A percentile compares a stretch with the other conserved stretches of the same genome.
Evolutionary conservation across 208 protist genomes (phyloP).

Genomic region (Wallacemonas sp.): DNA sequence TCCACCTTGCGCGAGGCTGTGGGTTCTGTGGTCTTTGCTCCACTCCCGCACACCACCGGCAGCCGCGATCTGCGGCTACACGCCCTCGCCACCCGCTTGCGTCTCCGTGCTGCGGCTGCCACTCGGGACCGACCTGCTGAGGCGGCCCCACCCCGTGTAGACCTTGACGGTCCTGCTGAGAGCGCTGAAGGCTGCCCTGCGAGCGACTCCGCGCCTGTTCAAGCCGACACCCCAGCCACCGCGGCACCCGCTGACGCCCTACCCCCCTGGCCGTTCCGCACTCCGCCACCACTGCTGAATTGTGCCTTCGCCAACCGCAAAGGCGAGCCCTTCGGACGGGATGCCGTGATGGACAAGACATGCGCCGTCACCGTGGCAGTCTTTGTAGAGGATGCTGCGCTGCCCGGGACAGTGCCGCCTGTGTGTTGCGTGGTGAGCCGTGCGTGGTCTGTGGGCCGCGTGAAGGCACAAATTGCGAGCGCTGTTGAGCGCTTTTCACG

Average conservation of each 20-base stretch:
- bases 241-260: neutral
- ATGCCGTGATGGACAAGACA: neutral
- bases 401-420: constrained; percentile 23
- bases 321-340: constrained; percentile 31
- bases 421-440: constrained; percentile 49
- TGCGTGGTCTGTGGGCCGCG: constrained; percentile 43
- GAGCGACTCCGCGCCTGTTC: too few relatives aligned
- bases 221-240: too few relatives aligned
- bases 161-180: too few relatives aligned
- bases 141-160: too few relatives aligned
- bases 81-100: constrained; percentile 16
- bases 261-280: constrained; percentile 54
- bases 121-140: neutral
- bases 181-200: too few relatives aligned
- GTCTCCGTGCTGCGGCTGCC: constrained; percentile 6
- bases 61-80: constrained; percentile 15
- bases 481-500: neutral
- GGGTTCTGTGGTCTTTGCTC: neutral
- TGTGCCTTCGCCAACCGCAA: constrained; percentile 52
- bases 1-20: constrained; percentile 1
- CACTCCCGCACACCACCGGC: neutral
- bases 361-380: constrained; percentile 33
- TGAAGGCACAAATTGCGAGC: constrained; percentile 31
- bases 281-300: constrained; percentile 41
- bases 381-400: constrained; percentile 33